These are phyloP conservation scores for Vitis hybrid DNA, from an alignment of 177 flowering plant genomes.

Conservation along the genomic window DNA sequence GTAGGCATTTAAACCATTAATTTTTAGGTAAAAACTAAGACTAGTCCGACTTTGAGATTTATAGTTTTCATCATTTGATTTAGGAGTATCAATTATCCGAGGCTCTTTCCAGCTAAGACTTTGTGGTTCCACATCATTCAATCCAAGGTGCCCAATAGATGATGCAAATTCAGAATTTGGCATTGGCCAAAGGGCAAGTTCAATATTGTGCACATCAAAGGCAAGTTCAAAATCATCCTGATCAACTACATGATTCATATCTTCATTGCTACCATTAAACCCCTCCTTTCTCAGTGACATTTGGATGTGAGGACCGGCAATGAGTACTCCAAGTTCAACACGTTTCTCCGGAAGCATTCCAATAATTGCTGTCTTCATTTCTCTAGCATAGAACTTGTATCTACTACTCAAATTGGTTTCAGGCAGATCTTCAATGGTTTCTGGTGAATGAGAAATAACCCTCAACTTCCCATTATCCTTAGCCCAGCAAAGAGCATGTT, in stretches of 20 bases:
- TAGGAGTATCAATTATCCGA: conserved; percentile 27
- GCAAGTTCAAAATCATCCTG: conserved; percentile 30
- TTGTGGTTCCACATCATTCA: conserved; percentile 25
- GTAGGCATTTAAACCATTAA: conserved; percentile 52
- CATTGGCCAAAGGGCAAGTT: conserved; percentile 63
- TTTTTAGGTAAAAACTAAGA: conserved; percentile 40
- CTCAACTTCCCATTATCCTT: conserved; percentile 12
- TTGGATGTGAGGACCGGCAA: conserved; percentile 59
- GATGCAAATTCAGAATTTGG: conserved; percentile 30
- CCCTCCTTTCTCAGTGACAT: conserved; percentile 43
- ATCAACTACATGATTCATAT: conserved; percentile 9
- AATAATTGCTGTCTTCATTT: conserved; percentile 33
- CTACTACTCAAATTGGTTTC: conserved; percentile 23
- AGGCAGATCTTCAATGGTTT: conserved; percentile 16
- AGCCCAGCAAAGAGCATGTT: conserved; percentile 30
- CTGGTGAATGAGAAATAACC: conserved; percentile 31
- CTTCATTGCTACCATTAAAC: conserved; percentile 15
- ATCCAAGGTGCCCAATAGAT: conserved; percentile 14
- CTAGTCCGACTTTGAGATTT: conserved; percentile 32
- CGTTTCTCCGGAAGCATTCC: conserved; percentile 53
- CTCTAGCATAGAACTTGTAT: conserved; percentile 23
- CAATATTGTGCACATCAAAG: conserved; percentile 49
- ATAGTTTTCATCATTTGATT: conserved; percentile 32
- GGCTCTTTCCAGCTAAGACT: conserved; percentile 30
- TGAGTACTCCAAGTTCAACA: conserved; percentile 54